Conservation (phyloP, 2,329 filamentous ascomycete genomes). For the Arthrobotrys iridis region DNA sequence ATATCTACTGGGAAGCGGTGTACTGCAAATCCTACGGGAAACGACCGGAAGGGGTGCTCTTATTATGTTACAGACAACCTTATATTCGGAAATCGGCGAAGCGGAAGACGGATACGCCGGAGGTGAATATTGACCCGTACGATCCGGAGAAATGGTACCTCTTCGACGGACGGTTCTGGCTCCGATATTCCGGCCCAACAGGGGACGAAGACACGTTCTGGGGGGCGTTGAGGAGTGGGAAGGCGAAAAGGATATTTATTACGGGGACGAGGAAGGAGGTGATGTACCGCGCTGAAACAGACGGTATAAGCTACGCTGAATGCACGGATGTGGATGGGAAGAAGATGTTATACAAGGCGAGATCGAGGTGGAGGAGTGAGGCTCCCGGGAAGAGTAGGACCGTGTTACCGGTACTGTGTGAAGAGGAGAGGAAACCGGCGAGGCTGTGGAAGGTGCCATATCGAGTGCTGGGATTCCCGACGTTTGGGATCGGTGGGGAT, state of each 20-base stretch:
- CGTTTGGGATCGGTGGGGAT: constrained; percentile 21
- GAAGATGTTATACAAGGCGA: neutral
- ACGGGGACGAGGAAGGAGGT: constrained; percentile 45
- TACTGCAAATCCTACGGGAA: neutral
- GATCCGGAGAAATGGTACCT: constrained; percentile 17
- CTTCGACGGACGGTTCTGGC: constrained; percentile 41
- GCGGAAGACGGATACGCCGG: constrained; percentile 6
- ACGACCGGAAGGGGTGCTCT: constrained; percentile 14
- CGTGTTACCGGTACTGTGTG: constrained; percentile 40
- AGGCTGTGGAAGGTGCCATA: constrained; percentile 42
- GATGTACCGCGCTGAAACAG: constrained; percentile 2
- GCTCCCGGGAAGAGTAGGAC: constrained; percentile 46
- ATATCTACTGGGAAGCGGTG: constrained; percentile 36
- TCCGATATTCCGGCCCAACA: constrained; percentile 7
- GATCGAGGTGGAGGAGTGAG: constrained; percentile 6
- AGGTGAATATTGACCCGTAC: neutral
- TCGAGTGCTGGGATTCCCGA: constrained; percentile 20
- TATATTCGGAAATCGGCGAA: neutral
- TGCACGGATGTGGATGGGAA: neutral
- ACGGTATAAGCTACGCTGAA: neutral
- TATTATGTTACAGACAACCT: constrained; percentile 37
- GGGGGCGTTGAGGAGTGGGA: neutral
- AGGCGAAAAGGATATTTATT: constrained; percentile 13
- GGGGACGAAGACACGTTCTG: constrained; percentile 6
- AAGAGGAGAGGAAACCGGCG: neutral